Evolutionary conservation across 2,329 filamentous ascomycete genomes (phyloP).

Genomic region (Alternaria burnsii): DNA sequence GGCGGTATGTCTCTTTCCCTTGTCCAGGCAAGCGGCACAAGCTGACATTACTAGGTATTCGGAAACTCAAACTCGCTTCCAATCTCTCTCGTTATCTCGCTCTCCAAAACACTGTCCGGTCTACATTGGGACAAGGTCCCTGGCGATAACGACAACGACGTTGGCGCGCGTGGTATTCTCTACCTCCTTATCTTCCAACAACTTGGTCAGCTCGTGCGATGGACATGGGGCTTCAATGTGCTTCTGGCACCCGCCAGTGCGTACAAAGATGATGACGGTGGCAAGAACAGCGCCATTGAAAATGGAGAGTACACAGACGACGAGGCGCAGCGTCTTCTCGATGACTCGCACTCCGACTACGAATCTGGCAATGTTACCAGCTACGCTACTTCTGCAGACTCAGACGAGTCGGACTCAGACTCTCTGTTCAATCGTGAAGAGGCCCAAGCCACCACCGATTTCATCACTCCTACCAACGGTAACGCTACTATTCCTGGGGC

Average conservation of each 20-base stretch:
- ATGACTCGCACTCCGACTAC: conserved; percentile 56
- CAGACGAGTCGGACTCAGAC: conserved; percentile 40
- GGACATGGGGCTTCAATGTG: conserved; percentile 98
- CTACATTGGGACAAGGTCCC: conserved; percentile 93
- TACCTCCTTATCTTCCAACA: conserved; percentile 98
- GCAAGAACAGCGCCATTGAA: conserved; percentile 52
- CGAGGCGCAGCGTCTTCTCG: conserved; percentile 51
- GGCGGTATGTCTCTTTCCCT: conserved; percentile 65
- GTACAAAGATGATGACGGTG: conserved; percentile 69
- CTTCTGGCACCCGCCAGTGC: conserved; percentile 84
- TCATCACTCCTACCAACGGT: conserved; percentile 59
- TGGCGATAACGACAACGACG: conserved; percentile 93
- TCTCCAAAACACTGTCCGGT: conserved; percentile 90
- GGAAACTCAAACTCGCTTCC: conserved; percentile 98
- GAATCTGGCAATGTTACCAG: conserved; percentile 57
- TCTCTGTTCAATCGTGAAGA: conserved; percentile 40
- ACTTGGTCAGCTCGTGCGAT: conserved; percentile 90
- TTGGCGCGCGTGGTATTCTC: conserved; percentile 89
- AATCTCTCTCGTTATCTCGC: conserved; percentile 92
- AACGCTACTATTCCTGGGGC: conserved; percentile 53
- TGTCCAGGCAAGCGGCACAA: neutral
- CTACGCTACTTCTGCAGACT: conserved; percentile 46
- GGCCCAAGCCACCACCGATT: conserved; percentile 39
- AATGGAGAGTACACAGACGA: conserved; percentile 65
- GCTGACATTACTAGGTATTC: conserved; percentile 69